A percentile compares a stretch with the other conserved stretches of the same genome.
Evolutionary conservation across 306 rosid genomes (phyloP).

Genomic region (Cyamopsis tetragonoloba): DNA sequence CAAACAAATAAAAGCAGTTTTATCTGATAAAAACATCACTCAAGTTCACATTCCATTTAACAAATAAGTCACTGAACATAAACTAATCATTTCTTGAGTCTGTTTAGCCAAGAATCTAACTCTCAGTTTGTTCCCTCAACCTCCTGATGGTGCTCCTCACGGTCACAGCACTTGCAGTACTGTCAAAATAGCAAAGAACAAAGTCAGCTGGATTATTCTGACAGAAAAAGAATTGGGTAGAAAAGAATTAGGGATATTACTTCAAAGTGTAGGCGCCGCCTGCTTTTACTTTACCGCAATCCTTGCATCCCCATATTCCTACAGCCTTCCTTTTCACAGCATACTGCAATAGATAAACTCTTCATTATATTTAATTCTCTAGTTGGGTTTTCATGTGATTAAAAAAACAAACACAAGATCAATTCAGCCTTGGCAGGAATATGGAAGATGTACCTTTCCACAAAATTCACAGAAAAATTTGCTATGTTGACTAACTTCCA

Average conservation of each 20-base stretch:
- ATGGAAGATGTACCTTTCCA: conserved; percentile 56
- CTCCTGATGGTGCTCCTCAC: conserved; percentile 79
- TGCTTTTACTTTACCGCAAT: conserved; percentile 85
- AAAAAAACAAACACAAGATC: background rate
- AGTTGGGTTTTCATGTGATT: background rate
- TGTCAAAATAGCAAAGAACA: conserved; percentile 25
- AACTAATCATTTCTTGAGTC: background rate
- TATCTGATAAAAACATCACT: background rate
- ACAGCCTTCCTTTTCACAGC: conserved; percentile 89
- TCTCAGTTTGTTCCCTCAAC: conserved; percentile 81
- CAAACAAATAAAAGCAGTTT: background rate
- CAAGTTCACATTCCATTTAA: background rate
- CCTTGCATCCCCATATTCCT: conserved; percentile 93
- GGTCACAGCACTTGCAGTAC: conserved; percentile 80
- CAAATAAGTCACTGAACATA: background rate
- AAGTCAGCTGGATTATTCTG: background rate
- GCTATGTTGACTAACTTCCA: conserved; percentile 89
- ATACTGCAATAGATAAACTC: conserved; percentile 38
- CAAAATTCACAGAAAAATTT: conserved; percentile 76
- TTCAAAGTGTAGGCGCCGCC: conserved; percentile 84
- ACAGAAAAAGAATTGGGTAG: background rate
- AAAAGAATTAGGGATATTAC: conserved; percentile 28
- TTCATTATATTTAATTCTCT: background rate
- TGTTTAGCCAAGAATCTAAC: conserved; percentile 34
- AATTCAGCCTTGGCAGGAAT: background rate